Base-by-base conservation (phyloP, 257 asterid genomes). In the Solanum dulcamara region DNA sequence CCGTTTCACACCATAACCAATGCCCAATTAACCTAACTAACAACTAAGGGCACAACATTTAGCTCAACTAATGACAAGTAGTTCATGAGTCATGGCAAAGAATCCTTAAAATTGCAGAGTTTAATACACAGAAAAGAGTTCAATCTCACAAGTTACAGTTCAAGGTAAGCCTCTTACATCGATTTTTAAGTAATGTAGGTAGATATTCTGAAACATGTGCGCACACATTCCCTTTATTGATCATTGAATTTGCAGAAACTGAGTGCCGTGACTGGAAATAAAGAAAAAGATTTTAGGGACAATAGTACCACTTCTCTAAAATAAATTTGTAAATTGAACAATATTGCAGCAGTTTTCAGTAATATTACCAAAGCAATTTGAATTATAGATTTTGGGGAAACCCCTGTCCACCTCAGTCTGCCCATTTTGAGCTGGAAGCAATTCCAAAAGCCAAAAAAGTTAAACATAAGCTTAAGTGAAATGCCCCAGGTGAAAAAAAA, bases 341-440 rank as follows among this genome's bases (percentile, higher is more conserved):
- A 42, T n/a, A 22, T 11, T 10, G 80, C 10, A 3, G 38, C 22
- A 42, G 24, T 11, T 83, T 44, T 64, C 35, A 44, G 30, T 10
- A 83, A 62, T 59, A 81, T 84, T 93, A 93, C 98, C 96, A 79
- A 75, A 82, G 89, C 53, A 46, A 68, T 91, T 42, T 83, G 90
- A 70, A 89, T 57, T 68, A 88, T 74, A 10, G 89, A 90, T 85
- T 87, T 87, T 55, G 92, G 81, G 53, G 91, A 84, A 71, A 87
- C 88, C 17, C 91, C 51, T 8, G 88, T 67, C 87, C 91, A 86
- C 80, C 84, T 88, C 68, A 85, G 64, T 81, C 90, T 85, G 33
- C 91, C 84, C 92, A 90, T 90, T 87, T 67, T 46, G 72, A 84
- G 62, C 72, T 71, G 28, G 26, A 60, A 64, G 50, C 38, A 22